A percentile compares a stretch with the other conserved stretches of the same genome.
These are phyloP conservation scores for Scleromitrula shiraiana DNA, from an alignment of 2,329 filamentous ascomycete genomes.

Conservation along the genomic window DNA sequence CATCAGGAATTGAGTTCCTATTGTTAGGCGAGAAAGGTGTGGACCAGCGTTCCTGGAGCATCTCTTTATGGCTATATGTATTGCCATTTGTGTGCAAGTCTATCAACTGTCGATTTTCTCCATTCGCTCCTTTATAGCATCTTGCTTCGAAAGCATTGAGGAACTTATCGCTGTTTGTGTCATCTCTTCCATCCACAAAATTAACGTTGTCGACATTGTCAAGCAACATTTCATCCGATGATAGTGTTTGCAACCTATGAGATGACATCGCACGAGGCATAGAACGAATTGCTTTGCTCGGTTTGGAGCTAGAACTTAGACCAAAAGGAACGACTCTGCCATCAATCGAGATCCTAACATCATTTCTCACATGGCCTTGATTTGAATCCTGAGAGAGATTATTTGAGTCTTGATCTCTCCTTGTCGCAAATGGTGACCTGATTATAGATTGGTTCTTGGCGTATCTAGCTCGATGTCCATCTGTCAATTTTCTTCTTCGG, in stretches of 20 bases:
- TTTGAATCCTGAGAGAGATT: background rate
- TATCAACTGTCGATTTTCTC: background rate
- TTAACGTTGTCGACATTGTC: constrained; percentile 23
- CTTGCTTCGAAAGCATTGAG: background rate
- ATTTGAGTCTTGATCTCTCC: background rate
- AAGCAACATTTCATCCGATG: constrained; percentile 28
- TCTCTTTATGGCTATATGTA: background rate
- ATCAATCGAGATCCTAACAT: constrained; percentile 27
- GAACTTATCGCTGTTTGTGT: background rate
- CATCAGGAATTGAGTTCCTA: background rate
- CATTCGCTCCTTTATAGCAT: background rate
- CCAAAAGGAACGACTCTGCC: constrained; percentile 19
- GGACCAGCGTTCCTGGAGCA: background rate
- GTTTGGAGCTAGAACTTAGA: constrained; percentile 21
- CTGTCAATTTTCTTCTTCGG: constrained; percentile 20
- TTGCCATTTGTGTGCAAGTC: too few relatives aligned
- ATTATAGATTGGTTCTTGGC: constrained; percentile 12
- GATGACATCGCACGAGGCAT: constrained; percentile 1
- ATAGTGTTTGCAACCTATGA: constrained; percentile 5
- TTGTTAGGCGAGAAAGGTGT: background rate
- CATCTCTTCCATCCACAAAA: background rate
- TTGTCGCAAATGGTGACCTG: constrained; percentile 16
- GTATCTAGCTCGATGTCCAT: constrained; percentile 21
- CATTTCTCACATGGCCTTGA: constrained; percentile 2
- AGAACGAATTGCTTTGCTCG: constrained; percentile 6